Conservation (phyloP, 2,329 filamentous ascomycete species). For the Sphaerulina vaccinii region DNA sequence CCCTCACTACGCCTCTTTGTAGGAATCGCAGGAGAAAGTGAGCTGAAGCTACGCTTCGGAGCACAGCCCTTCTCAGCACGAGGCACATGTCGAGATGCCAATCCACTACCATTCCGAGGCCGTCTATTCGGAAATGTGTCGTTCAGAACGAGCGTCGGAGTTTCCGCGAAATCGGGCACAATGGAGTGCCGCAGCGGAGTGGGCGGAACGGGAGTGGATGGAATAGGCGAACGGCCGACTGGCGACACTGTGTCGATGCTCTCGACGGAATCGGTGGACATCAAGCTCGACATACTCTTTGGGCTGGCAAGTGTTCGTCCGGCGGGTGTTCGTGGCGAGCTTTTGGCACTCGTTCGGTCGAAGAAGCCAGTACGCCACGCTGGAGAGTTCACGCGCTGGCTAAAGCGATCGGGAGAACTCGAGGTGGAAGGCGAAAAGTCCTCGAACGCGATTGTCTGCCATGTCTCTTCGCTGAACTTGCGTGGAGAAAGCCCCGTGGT, state of each 20-base stretch:
- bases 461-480: conserved; percentile 2
- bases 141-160: neutral
- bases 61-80: neutral
- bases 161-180: neutral
- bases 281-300: conserved; percentile 9
- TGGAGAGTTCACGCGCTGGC: neutral
- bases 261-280: conserved; percentile 10
- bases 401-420: neutral
- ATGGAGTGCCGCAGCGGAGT: conserved; percentile 6
- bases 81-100: neutral
- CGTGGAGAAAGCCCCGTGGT: neutral
- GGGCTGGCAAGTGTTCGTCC: neutral
- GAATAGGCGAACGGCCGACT: conserved; percentile 1
- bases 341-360: neutral
- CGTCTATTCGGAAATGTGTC: neutral
- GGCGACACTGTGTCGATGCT: conserved; percentile 9
- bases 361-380: neutral
- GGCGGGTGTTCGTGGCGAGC: neutral
- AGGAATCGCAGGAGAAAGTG: neutral
- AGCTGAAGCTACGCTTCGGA: conserved; percentile 7
- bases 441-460: conserved; percentile 1
- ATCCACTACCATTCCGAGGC: neutral
- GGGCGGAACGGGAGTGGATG: no score
- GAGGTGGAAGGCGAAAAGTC: conserved; percentile 3
- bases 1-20: neutral